A percentile compares a stretch with the other conserved stretches of the same genome.
Evolutionary conservation across 768 basidiomycete species (phyloP).

Genomic region (Collybia sp.): DNA sequence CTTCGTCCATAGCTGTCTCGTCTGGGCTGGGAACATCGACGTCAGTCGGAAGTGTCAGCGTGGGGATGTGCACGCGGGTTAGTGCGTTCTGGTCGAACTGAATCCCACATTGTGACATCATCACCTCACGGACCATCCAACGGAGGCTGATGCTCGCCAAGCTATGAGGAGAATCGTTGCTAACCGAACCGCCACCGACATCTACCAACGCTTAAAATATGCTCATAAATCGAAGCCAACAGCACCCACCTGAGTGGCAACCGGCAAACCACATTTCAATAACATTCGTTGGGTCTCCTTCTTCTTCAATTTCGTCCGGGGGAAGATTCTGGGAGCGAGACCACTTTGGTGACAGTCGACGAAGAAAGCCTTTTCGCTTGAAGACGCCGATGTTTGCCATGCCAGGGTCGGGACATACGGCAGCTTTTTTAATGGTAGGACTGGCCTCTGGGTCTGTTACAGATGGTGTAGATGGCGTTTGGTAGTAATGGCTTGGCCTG

Average conservation of each 20-base stretch:
- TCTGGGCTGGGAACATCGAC: slow-evolving; percentile 4
- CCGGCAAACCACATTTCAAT: slow-evolving; percentile 82
- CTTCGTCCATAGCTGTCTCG: slow-evolving; percentile 18
- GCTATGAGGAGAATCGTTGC: slow-evolving; percentile 33
- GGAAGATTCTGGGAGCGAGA: slow-evolving; percentile 3
- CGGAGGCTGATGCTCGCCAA: slow-evolving; percentile 61
- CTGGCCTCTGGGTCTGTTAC: slow-evolving; percentile 11
- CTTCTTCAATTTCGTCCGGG: slow-evolving; percentile 3
- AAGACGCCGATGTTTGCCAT: no score
- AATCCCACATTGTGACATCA: slow-evolving; percentile 53
- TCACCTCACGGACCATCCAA: slow-evolving; percentile 77
- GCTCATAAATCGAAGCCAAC: neutral
- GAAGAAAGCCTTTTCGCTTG: slow-evolving; percentile 1
- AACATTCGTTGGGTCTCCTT: slow-evolving; percentile 36
- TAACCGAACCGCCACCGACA: slow-evolving; percentile 61
- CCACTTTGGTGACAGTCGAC: slow-evolving; percentile 2
- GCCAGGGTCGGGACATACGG: no score
- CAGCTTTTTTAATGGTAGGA: neutral
- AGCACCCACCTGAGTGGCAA: slow-evolving; percentile 56
- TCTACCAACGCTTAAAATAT: slow-evolving; percentile 31
- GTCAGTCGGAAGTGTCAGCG: slow-evolving; percentile 5
- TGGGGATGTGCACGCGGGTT: slow-evolving; percentile 32
- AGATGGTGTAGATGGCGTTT: slow-evolving; percentile 23
- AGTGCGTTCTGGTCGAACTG: slow-evolving; percentile 50
- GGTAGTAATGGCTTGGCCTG: slow-evolving; percentile 58